Base-by-base conservation (phyloP, 371 early-diverging fungal genomes). In the Mucor piriformis region DNA sequence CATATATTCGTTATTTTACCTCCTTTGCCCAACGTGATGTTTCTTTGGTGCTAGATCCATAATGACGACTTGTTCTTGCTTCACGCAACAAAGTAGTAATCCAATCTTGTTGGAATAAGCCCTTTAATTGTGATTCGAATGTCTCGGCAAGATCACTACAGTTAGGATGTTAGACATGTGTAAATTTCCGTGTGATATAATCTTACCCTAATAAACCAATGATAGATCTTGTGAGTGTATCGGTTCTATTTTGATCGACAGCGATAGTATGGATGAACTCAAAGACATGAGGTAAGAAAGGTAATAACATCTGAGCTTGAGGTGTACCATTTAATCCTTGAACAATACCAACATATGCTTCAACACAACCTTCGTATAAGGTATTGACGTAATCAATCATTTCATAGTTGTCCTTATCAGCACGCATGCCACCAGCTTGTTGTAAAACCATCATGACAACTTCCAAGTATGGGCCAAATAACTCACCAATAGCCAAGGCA, bases 311-410 rank as follows among this genome's bases (percentile, higher is more conserved):
- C 24, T 58, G 48, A 57, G 42, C 49, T 24, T 63, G 35, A 49
- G 59, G 29, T 60, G 77, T 88, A 0, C 84, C 76, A 67, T 90
- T 88, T 70, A 97, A 71, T 1, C 96, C 98, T 66, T 97, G 96
- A 1, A 89, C 86, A 53, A 98, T 95, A 47, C 98, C 98, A 21
- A 95, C 91, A 73, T 92, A 96, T 11, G 97, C 96, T 72, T 97
- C 98, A 33, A 95, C 73, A 65, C 94, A 93, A 44, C 92, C 89
- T 66, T 94, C 93, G 25, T 93, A 88, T 50, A 97, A 79, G 38
- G 86, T 73, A 60, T 87, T 88, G 29, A 88, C 86, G 69, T 93
- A 95, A 59, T 97, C 97, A 42, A 86, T 82, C 72, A 88, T 83
- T 51, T 93, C 92, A 59, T 83, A 85, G 67, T 89, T 86, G 29